A percentile compares a stretch with the other conserved stretches of the same genome.
Conservation (phyloP, 495 filamentous ascomycete species). For the Aspergillus saccharolyticus region DNA sequence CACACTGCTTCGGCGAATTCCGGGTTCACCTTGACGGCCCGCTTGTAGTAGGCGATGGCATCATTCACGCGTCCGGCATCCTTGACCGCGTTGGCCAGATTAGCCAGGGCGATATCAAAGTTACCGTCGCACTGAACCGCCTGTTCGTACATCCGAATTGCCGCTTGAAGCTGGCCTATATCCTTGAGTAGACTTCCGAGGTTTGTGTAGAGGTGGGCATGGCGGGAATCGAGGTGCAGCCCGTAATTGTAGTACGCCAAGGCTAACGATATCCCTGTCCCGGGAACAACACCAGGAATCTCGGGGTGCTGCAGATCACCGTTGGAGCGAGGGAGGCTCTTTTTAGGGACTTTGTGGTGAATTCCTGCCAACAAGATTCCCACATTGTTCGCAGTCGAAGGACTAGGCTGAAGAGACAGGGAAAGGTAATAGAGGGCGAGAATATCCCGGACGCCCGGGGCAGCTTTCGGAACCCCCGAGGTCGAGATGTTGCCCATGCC, state of each 20-base stretch:
- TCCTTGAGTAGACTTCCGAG: slow-evolving; percentile 94
- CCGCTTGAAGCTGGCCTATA: slow-evolving; percentile 84
- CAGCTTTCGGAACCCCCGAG: slow-evolving; percentile 52
- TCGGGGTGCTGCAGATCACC: slow-evolving; percentile 41
- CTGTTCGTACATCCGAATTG: slow-evolving; percentile 96
- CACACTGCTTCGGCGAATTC: slow-evolving; percentile 98
- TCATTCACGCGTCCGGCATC: slow-evolving; percentile 90
- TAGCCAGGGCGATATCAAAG: slow-evolving; percentile 96
- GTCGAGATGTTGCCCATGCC: slow-evolving; percentile 78
- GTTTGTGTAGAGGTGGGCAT: slow-evolving; percentile 98
- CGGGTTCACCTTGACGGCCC: slow-evolving; percentile 85
- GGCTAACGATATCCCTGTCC: slow-evolving; percentile 82
- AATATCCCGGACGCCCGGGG: slow-evolving; percentile 85
- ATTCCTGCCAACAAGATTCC: slow-evolving; percentile 93
- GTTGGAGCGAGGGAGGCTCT: slow-evolving; percentile 28
- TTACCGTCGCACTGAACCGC: slow-evolving; percentile 85
- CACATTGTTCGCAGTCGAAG: slow-evolving; percentile 97
- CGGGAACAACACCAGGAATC: slow-evolving; percentile 77
- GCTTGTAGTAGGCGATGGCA: slow-evolving; percentile 85
- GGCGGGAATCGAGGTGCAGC: slow-evolving; percentile 70
- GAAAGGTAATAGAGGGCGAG: slow-evolving; percentile 95
- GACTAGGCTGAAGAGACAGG: slow-evolving; percentile 88
- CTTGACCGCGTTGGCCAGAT: slow-evolving; percentile 96
- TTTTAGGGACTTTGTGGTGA: slow-evolving; percentile 63
- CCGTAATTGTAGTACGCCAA: slow-evolving; percentile 95